Evolutionary conservation across 495 filamentous ascomycete species (phyloP), one percentile per base, ranked within the genome.

Genomic region (Penicillium paradoxum): DNA sequence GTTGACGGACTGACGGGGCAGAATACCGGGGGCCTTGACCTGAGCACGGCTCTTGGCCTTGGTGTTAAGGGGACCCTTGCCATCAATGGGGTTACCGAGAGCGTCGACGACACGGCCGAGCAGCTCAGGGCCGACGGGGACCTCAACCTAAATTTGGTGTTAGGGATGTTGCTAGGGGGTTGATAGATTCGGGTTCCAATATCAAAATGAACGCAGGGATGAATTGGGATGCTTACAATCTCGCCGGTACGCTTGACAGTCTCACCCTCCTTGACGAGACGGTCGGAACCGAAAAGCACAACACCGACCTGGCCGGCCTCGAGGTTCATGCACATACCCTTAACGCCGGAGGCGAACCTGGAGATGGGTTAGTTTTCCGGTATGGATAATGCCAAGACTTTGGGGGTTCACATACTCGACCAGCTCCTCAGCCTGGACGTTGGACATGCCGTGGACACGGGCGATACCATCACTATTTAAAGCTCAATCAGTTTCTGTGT

Each of bases 291-390:
- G 80, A 98, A 98, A 63, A 98, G 85, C 83, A 98, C 93, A 63
- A 98, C 93, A 96, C 93, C 93, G 76, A 98, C 93, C 79, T 97
- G 95, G 75, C 93, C 93, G 74, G 93, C 93, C 79, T 98, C 93
- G 73, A 98, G 83, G 86, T 98, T 98, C 91, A 98, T 96, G 88
- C 95, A 97, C 93, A 98, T 98, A 74, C 93, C 93, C 85, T 97
- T 97, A 71, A 98, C 93, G 75, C 93, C 93, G 61, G 93, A 98
- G 65, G 93, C 90, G 82, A 98, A 98, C 83, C 93, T 96, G 54
- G 57, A 37, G 46, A 72, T 59, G 65, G 63, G 57, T 77, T 63
- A 82, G 74, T 69, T 58, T 59, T 40, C 24, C 39, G 56, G 46
- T 51, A 30, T 62, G n/a, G 15, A 32, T 18, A 50, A 56, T 56